Base-by-base conservation (phyloP, 352 stramenopile genomes). In the Phytopythium helicoides region DNA sequence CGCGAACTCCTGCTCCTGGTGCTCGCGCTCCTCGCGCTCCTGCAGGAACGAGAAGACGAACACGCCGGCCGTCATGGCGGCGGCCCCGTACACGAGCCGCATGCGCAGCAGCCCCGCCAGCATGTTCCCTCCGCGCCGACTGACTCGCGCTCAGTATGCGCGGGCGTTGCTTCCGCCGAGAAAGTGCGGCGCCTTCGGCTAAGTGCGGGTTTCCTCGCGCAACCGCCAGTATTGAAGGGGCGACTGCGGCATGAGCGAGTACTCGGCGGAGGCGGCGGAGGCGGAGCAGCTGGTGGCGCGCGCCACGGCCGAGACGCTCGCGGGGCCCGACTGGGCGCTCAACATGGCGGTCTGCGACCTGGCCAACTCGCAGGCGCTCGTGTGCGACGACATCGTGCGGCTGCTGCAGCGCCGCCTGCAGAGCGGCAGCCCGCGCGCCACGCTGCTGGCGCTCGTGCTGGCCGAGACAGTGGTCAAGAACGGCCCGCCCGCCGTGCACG, bases 401-500 rank as follows among this genome's bases (percentile, higher is more conserved):
- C 51, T 75, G 4, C 52, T 92, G 45, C 77, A 87, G 64, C 66
- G 58, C 5, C 73, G 73, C 11, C 64, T 92, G 50, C 79, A 89
- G 49, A 81, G 62, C 54, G 66, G 60, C 11, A 64, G 54, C 25
- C 62, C 79, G 1, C 76, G 79, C 25, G 54, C 59, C 19, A 58
- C 73, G 44, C 66, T 88, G 3, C 60, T 83, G 40, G 60, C 85
- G 55, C 61, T 94, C 10, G 56, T 91, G 41, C 53, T 92, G 33
- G 76, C 70, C 0, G 85, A 92, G 48, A 87, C 81, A 15, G 33
- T 91, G 26, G 79, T 94, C 38, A 92, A 92, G 62, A 94, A 94
- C 54, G 81, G 81, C 7, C 72, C 80, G n/a, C 40, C 53, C 19
- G 54, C 62, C 3, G 60, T 92, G 14, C 77, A 92, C 52, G 48